phyloP scores from a whole-genome alignment of 139 green algal species.

The Mesostigma viride region DNA sequence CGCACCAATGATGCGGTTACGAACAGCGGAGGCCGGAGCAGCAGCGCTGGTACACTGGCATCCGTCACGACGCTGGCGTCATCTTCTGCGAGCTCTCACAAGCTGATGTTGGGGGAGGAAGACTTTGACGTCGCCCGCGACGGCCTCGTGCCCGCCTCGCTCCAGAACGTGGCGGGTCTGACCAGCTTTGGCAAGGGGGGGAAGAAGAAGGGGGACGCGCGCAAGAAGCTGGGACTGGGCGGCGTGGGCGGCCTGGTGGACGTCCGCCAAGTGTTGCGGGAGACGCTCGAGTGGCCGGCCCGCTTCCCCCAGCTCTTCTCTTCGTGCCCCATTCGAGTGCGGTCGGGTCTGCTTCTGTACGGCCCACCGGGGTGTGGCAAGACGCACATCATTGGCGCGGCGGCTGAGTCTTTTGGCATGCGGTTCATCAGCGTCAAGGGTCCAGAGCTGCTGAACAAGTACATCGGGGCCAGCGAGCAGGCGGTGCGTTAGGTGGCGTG shows the following conservation, averaged over 20 bases:
- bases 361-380: conserved; percentile 93
- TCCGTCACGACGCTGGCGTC: not conserved
- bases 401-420: conserved; percentile 58
- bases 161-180: conserved; percentile 12
- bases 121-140: conserved; percentile 19
- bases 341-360: conserved; percentile 87
- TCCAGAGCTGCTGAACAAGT: conserved; percentile 98
- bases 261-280: conserved; percentile 56
- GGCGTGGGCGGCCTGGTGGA: conserved; percentile 69
- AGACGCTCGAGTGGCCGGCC: conserved; percentile 69
- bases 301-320: conserved; percentile 46
- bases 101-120: not conserved
- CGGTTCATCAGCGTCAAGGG: conserved; percentile 69
- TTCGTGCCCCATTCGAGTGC: conserved; percentile 66
- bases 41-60: too few species aligned
- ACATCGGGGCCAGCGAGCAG: conserved; percentile 87
- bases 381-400: conserved; percentile 71
- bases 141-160: conserved; percentile 23
- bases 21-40: too few species aligned
- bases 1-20: too few species aligned
- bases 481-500: conserved; percentile 36
- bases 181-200: not conserved
- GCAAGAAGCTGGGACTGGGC: conserved; percentile 5
- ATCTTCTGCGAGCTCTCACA: not conserved
- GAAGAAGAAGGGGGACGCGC: not conserved